Evolutionary conservation across 2,329 filamentous ascomycete species (phyloP), one percentile per base, ranked within the genome.

Genomic region (Knufia petricola): DNA sequence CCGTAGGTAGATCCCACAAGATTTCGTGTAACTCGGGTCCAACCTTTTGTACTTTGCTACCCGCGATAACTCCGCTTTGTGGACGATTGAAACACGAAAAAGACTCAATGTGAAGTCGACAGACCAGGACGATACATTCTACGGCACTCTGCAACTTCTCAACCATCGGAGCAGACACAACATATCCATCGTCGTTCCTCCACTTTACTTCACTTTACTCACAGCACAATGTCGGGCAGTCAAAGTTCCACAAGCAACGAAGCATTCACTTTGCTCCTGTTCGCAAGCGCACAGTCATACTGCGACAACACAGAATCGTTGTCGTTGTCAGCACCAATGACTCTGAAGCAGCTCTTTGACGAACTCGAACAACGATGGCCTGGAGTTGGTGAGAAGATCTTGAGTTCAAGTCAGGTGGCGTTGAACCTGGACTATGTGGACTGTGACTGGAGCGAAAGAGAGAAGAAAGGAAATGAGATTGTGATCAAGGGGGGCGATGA

Each of bases 371-470:
- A 55, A 8, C 58, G 54, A 12, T 72, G 69, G 51, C 68, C 69
- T 0, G 69, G 68, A 0, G 68, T 72, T 41, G 54, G 50, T 10
- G 58, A 62, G 4, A 66, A 65, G 26, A 60, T 72, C 3, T 52
- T 72, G 12, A 42, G 38, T 2, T 68, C 65, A 46, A 69, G 67
- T 52, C 64, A 66, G 2, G 59, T 72, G 15, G 70, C 67, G 49
- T 48, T 71, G 9, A 64, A 67, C 24, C 58, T 67, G 37, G 67
- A 70, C 45, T 72, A 72, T 57, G 67, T 71, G 3, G 69, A 71
- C 57, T 46, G 67, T 26, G 52, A 15, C 17, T 28, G 38, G 43
- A 24, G 49, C 51, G 19, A 51, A 12, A 19, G 40, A 17, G 50
- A 17, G 15, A 48, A n/a, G 46, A 26, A 38, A 17, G 53, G 50